Percentiles rank a stretch among this genome's conserved stretches.
Evolutionary conservation across 2,329 filamentous ascomycete species (phyloP).

Genomic region (Paracorniculantispora psalliotae): DNA sequence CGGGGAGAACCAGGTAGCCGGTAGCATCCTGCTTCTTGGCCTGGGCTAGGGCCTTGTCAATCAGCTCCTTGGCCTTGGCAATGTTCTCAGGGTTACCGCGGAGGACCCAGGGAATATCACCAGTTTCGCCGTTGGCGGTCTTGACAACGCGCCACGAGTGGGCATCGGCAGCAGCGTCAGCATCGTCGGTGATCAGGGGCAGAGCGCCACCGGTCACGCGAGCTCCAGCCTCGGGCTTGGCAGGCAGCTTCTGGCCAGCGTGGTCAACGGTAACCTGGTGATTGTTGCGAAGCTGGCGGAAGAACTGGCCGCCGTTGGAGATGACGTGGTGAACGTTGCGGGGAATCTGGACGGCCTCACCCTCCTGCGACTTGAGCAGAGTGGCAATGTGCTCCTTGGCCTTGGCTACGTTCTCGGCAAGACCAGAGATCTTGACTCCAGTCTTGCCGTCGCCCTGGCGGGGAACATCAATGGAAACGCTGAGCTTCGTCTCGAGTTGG

Average conservation of each 20-base stretch:
- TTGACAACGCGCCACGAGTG: conserved; percentile 84
- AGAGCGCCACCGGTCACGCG: conserved; percentile 59
- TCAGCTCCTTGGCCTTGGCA: conserved; percentile 70
- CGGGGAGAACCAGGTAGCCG: conserved; percentile 84
- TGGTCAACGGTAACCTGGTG: conserved; percentile 89
- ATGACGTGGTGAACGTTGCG: conserved; percentile 77
- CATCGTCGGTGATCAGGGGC: conserved; percentile 91
- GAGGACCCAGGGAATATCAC: conserved; percentile 85
- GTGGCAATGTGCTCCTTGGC: conserved; percentile 80
- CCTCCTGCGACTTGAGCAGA: conserved; percentile 79
- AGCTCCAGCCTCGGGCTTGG: conserved; percentile 55
- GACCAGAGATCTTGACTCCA: conserved; percentile 79
- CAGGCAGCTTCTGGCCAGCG: conserved; percentile 70
- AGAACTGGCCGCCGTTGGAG: conserved; percentile 86
- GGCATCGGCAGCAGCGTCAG: conserved; percentile 55
- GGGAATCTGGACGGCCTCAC: conserved; percentile 81
- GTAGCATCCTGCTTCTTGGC: conserved; percentile 65
- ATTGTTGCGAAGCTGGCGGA: conserved; percentile 83
- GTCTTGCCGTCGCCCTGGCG: conserved; percentile 81
- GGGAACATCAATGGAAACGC: conserved; percentile 83
- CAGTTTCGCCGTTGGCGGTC: conserved; percentile 53
- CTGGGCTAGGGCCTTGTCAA: conserved; percentile 68
- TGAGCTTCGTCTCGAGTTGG: conserved; percentile 79
- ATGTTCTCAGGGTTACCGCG: conserved; percentile 74
- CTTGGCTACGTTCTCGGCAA: conserved; percentile 71